These are phyloP conservation scores for Eimeria necatrix DNA, from an alignment of 169 alveolate species.

Conservation along the genomic window DNA sequence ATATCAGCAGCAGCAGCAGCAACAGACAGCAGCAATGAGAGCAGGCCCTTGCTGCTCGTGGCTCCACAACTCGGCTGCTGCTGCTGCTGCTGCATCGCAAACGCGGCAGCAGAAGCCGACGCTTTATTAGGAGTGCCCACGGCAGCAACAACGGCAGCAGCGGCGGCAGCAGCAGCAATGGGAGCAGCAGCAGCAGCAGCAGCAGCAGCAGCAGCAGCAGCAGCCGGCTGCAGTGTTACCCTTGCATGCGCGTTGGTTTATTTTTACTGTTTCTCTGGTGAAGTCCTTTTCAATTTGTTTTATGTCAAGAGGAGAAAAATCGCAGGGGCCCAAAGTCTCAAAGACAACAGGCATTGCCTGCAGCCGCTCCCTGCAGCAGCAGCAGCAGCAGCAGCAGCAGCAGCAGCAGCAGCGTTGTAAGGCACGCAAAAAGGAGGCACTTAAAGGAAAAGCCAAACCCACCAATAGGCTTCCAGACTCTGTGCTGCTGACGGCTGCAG, in stretches of 20 bases:
- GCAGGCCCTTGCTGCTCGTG: neutral
- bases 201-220: constrained; percentile 4
- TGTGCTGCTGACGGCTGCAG: neutral
- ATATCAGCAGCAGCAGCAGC: neutral
- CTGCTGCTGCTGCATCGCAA: neutral
- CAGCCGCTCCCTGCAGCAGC: constrained; percentile 29
- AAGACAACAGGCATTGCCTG: neutral
- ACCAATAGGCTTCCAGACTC: neutral
- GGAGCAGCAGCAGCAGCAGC: neutral
- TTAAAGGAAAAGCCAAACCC: neutral
- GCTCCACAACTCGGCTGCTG: neutral
- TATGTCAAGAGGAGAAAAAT: neutral
- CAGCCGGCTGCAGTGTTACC: neutral
- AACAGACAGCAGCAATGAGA: neutral
- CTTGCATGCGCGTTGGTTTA: neutral
- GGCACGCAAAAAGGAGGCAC: neutral
- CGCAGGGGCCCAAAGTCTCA: neutral
- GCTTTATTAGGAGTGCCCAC: neutral
- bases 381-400: constrained; percentile 1
- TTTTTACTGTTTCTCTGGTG: neutral
- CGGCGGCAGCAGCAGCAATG: neutral
- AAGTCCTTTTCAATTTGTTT: constrained; percentile 1
- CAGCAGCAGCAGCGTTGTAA: neutral
- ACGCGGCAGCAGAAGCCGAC: neutral
- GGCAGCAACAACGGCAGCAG: neutral